These are phyloP conservation scores for Astraeus odoratus DNA, from an alignment of 768 basidiomycete genomes.

Conservation along the genomic window DNA sequence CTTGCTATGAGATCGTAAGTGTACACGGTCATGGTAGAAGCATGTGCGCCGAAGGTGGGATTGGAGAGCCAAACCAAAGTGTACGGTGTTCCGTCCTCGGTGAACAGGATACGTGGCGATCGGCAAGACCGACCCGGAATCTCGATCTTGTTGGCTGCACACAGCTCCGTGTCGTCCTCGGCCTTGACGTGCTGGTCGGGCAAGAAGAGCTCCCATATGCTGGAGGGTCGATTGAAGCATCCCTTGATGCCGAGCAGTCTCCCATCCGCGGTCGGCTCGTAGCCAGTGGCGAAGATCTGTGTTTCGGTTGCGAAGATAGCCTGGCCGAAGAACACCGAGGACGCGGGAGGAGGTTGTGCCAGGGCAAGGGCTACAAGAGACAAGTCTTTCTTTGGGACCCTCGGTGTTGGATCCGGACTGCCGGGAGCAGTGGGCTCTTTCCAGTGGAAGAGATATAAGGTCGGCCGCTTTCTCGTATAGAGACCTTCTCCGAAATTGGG, in stretches of 20 bases:
- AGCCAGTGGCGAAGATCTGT: constrained; percentile 52
- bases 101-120: constrained; percentile 45
- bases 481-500: constrained; percentile 63
- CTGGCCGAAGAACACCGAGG: constrained; percentile 45
- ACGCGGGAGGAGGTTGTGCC: constrained; percentile 1
- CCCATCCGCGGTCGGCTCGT: constrained; percentile 50
- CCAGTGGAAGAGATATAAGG: constrained; percentile 51
- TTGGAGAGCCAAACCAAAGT: constrained; percentile 49
- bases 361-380: constrained; percentile 10
- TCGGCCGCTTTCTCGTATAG: constrained; percentile 44
- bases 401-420: constrained; percentile 5
- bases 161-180: constrained; percentile 10
- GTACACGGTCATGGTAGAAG: constrained; percentile 47
- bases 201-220: constrained; percentile 47
- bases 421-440: constrained; percentile 10
- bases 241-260: constrained; percentile 51
- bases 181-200: constrained; percentile 7
- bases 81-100: constrained; percentile 14
- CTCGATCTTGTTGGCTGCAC: constrained; percentile 34
- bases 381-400: constrained; percentile 4
- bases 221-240: constrained; percentile 53
- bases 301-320: constrained; percentile 41
- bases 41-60: constrained; percentile 51
- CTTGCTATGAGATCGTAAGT: constrained; percentile 28
- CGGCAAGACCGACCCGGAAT: constrained; percentile 42